Evolutionary conservation across 148 eudicot genomes (phyloP).

Genomic region (Rhododendron vialii): DNA sequence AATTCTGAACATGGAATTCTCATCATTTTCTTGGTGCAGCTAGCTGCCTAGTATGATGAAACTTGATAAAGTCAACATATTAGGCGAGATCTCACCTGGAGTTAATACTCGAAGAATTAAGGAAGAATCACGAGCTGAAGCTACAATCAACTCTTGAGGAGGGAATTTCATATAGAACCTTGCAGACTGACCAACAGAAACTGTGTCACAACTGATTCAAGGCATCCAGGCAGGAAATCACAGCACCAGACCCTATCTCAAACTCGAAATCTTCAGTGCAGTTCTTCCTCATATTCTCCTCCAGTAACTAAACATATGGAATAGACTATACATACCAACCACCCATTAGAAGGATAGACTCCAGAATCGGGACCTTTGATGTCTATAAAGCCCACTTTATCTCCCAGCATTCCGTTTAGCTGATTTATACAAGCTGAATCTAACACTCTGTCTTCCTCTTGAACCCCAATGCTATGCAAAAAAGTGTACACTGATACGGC

Average conservation of each 20-base stretch:
- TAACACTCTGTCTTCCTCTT: conserved; percentile 17
- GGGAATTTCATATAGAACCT: conserved; percentile 43
- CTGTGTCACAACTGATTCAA: conserved; percentile 68
- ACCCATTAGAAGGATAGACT: conserved; percentile 58
- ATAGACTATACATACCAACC: conserved; percentile 56
- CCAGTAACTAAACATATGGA: conserved; percentile 46
- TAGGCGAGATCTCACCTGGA: conserved; percentile 42
- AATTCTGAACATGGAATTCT: background rate
- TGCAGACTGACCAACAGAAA: conserved; percentile 70
- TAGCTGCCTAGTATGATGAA: background rate
- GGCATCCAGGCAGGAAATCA: conserved; percentile 54
- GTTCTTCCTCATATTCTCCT: conserved; percentile 34
- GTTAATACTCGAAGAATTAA: conserved; percentile 39
- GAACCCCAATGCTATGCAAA: conserved; percentile 25
- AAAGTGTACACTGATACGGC: conserved; percentile 36
- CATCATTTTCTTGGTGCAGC: conserved; percentile 1
- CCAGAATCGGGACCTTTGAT: conserved; percentile 46
- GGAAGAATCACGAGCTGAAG: conserved; percentile 52
- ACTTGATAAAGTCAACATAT: background rate
- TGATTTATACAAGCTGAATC: conserved; percentile 20
- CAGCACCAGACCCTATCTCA: conserved; percentile 82
- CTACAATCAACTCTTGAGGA: conserved; percentile 54
- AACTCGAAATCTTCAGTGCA: conserved; percentile 76
- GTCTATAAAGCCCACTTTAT: conserved; percentile 18
- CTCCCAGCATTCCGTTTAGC: conserved; percentile 14